A percentile compares a stretch with the other conserved stretches of the same genome.
phyloP scores from a whole-genome alignment of 1,284 basidiomycete species.

The Bondarzewia mesenterica region DNA sequence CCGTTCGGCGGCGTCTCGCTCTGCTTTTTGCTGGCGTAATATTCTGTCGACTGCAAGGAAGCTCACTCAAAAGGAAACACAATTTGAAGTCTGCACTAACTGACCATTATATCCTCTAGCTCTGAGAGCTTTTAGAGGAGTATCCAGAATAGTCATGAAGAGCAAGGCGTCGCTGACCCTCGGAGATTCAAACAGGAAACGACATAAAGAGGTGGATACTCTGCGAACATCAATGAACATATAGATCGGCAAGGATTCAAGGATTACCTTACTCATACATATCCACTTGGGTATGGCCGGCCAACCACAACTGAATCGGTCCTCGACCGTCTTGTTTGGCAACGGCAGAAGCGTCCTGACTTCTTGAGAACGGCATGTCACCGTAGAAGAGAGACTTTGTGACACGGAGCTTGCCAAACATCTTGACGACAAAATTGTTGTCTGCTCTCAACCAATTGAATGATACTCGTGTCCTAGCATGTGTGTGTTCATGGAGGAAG shows the following conservation, averaged over 20 bases:
- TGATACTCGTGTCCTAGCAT: constrained; percentile 61
- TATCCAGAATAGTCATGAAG: constrained; percentile 90
- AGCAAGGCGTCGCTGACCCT: constrained; percentile 80
- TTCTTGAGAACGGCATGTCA: constrained; percentile 38
- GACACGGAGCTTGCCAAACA: constrained; percentile 54
- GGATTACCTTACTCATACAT: constrained; percentile 81
- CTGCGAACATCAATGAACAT: constrained; percentile 26
- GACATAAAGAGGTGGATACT: constrained; percentile 75
- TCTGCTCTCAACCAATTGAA: constrained; percentile 69
- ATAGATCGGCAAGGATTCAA: background rate
- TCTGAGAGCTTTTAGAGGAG: constrained; percentile 77
- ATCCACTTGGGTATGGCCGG: constrained; percentile 70
- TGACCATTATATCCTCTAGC: constrained; percentile 81
- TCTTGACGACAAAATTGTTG: constrained; percentile 66
- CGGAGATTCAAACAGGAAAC: constrained; percentile 64
- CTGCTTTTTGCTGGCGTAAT: constrained; percentile 75
- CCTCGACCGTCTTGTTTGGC: constrained; percentile 52
- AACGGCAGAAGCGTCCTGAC: constrained; percentile 70
- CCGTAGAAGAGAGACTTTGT: constrained; percentile 53
- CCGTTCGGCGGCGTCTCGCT: constrained; percentile 55
- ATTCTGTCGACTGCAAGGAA: constrained; percentile 77
- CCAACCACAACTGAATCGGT: constrained; percentile 71
- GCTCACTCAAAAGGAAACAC: background rate
- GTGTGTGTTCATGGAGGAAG: constrained; percentile 86
- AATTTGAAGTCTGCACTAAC: constrained; percentile 9